phyloP scores from a whole-genome alignment of 495 filamentous ascomycete species.

The Hapsidospora chrysogenum region DNA sequence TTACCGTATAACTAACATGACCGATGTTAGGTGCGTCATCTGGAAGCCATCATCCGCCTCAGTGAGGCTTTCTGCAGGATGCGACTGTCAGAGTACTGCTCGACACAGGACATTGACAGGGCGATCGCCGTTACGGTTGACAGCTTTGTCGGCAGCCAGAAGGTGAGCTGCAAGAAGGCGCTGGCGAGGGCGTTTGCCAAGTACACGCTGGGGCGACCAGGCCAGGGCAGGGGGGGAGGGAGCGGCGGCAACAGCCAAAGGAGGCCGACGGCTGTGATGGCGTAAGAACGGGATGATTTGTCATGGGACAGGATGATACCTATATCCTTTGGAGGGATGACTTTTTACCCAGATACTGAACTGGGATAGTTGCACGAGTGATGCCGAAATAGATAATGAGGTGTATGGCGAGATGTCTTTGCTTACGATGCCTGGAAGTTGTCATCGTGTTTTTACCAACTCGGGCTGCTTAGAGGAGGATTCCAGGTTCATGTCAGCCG shows the following conservation, averaged over 20 bases:
- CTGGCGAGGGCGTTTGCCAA: conserved; percentile 94
- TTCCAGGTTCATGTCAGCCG: no score
- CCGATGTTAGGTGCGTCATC: conserved; percentile 66
- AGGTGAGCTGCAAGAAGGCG: conserved; percentile 95
- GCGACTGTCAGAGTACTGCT: conserved; percentile 87
- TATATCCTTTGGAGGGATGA: no score
- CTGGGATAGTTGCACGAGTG: no score
- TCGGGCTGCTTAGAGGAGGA: no score
- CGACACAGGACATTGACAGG: conserved; percentile 78
- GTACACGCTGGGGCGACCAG: conserved; percentile 46
- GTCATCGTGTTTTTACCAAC: no score
- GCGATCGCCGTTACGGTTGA: conserved; percentile 96
- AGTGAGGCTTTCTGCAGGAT: conserved; percentile 86
- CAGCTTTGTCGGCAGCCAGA: conserved; percentile 89
- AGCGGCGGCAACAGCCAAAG: not conserved
- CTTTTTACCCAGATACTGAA: no score
- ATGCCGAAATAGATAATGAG: no score
- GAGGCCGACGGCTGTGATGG: conserved; percentile 1
- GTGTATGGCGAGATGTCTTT: no score
- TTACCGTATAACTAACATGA: no score
- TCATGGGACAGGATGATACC: no score
- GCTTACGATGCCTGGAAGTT: no score
- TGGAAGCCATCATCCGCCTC: conserved; percentile 95
- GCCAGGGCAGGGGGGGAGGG: conserved; percentile 4
- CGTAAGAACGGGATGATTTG: no score